phyloP scores from a whole-genome alignment of 305 asterid species.

The Petunia hybrid region DNA sequence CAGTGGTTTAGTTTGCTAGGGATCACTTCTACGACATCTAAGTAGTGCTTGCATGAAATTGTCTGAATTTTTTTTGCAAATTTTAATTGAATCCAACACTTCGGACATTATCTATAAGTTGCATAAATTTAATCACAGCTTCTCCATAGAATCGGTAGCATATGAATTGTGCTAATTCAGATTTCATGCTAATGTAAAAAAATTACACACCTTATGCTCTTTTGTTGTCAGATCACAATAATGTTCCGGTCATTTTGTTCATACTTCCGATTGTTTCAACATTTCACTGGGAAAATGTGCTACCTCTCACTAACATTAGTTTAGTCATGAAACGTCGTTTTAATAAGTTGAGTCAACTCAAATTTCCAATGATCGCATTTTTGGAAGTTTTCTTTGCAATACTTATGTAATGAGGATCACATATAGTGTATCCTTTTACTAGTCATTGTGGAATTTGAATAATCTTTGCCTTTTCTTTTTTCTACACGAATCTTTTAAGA shows the following conservation, averaged over 20 bases:
- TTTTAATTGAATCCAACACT: too few species aligned
- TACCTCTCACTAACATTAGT: background rate
- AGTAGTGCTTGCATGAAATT: too few species aligned
- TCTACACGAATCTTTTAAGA: background rate
- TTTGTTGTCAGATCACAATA: too few species aligned
- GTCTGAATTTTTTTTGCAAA: too few species aligned
- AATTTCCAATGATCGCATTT: background rate
- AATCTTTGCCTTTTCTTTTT: background rate
- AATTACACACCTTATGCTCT: too few species aligned
- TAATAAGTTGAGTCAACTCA: background rate
- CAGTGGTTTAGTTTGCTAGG: too few species aligned
- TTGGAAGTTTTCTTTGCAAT: background rate
- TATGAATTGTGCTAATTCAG: too few species aligned
- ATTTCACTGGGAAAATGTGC: too few species aligned
- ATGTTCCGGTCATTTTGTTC: background rate
- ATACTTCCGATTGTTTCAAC: too few species aligned
- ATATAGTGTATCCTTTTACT: background rate
- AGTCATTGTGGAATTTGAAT: background rate
- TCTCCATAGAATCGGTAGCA: background rate
- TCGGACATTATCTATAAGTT: too few species aligned
- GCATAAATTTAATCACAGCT: background rate
- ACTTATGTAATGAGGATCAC: background rate
- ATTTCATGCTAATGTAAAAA: background rate
- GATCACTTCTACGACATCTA: too few species aligned
- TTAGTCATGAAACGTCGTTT: background rate